Base-by-base conservation (phyloP, 75 land plant species). In the Selaginella tamariscina region DNA sequence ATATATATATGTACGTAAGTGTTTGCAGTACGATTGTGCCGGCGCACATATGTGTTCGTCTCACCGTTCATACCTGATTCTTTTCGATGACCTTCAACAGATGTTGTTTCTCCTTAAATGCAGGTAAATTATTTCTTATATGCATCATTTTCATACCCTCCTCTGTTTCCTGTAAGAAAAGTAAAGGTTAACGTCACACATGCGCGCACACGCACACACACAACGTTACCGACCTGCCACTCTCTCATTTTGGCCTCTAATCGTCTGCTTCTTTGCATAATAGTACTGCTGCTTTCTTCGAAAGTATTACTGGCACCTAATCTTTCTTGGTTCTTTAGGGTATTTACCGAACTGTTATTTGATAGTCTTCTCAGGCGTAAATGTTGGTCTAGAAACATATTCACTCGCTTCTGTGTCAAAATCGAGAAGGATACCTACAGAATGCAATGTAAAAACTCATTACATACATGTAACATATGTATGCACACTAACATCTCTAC, bases 141-240 rank as follows among this genome's bases (percentile, higher is more conserved):
- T 77, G 81, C 32, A 85, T 64, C 91, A 93, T 93, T 68, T 78
- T 89, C 65, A 68, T 75, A 0, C 98, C 98, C 73, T 93, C 95
- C 49, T 83, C 80, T 32, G 91, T 89, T 62, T 84, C 91, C 90
- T 89, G 69, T 28, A 73, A 18, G 64, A 21, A n/a, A 56, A 9
- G 20, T n/a, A 29, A 56, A 27, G 27, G 15, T 2, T 70, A 29
- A 57, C 1, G 57, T 31, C 27, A 56, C 20, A 54, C n/a, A 56
- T 30, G n/a, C n/a, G n/a, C n/a, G n/a, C n/a, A n/a, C n/a, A n/a
- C n/a, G n/a, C n/a, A n/a, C n/a, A n/a, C n/a, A n/a, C n/a, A n/a
- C n/a, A n/a, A n/a, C n/a, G n/a, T 1, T 29, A 44, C 56, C 20
- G 21, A 70, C 71, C 65, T 56, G 71, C 79, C 79, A 77, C 24